Conservation (phyloP, 2,329 filamentous ascomycete genomes). For the Neopestalotiopsis clavispora region DNA sequence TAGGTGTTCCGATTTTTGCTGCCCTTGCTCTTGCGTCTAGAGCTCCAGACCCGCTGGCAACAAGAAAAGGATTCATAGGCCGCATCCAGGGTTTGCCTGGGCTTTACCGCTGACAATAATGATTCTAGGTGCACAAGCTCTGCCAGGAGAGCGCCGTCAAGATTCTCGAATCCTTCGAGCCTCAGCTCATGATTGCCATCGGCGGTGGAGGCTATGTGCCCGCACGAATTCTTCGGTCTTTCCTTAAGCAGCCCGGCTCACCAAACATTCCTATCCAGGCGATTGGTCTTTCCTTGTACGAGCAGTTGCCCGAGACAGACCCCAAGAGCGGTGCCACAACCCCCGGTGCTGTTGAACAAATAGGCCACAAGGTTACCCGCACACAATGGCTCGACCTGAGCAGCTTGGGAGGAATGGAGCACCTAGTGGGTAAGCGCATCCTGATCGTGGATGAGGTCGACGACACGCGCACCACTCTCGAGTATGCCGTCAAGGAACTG, state of each 20-base stretch:
- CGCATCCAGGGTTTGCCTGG: background rate
- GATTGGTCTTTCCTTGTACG: constrained; percentile 96
- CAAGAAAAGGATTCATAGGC: too few relatives aligned
- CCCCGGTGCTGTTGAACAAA: constrained; percentile 66
- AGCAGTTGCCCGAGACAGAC: constrained; percentile 69
- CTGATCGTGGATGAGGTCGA: constrained; percentile 88
- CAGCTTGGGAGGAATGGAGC: constrained; percentile 69
- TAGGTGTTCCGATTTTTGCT: background rate
- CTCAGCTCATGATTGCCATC: constrained; percentile 97
- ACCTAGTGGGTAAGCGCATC: constrained; percentile 81
- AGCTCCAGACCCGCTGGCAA: background rate
- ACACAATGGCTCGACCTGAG: constrained; percentile 97
- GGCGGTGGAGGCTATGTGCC: constrained; percentile 97
- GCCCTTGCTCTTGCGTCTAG: background rate
- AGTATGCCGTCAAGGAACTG: constrained; percentile 79
- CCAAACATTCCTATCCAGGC: constrained; percentile 99
- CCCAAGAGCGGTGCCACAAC: constrained; percentile 51
- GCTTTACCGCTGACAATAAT: background rate
- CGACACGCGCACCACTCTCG: constrained; percentile 79
- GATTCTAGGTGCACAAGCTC: constrained; percentile 86
- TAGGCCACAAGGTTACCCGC: constrained; percentile 92
- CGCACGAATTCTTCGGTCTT: constrained; percentile 94
- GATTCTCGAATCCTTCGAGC: constrained; percentile 85
- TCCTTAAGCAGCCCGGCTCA: constrained; percentile 85
- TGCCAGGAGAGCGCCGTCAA: constrained; percentile 83